A percentile compares a stretch with the other conserved stretches of the same genome.
Evolutionary conservation across 108 stramenopile species (phyloP).

Genomic region (Epipyxis sp.): DNA sequence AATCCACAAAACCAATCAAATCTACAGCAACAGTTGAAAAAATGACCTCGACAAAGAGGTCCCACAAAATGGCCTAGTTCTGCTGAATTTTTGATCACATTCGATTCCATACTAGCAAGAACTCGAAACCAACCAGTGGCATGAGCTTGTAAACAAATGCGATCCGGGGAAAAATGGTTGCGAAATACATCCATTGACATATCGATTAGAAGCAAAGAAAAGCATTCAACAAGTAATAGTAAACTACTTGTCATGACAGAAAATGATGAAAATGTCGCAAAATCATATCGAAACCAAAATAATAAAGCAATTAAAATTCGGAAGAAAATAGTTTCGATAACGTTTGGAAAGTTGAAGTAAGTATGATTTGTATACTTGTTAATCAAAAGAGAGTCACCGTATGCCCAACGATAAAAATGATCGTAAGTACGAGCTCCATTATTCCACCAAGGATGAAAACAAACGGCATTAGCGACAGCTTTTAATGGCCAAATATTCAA

Average conservation of each 20-base stretch:
- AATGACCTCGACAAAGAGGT: neutral
- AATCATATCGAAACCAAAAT: neutral
- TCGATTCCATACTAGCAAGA: neutral
- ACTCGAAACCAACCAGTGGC: neutral
- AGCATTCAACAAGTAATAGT: neutral
- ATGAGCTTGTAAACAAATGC: neutral
- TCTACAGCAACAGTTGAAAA: neutral
- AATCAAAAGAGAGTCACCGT: neutral
- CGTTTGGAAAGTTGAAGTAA: slow-evolving; percentile 14
- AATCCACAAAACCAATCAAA: neutral
- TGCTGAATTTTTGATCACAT: neutral
- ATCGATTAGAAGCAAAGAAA: neutral
- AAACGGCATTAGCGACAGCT: neutral
- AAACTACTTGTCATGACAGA: too few relatives aligned
- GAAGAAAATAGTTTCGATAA: slow-evolving; percentile 18
- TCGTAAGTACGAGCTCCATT: neutral
- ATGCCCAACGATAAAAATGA: slow-evolving; percentile 6
- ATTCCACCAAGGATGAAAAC: slow-evolving; percentile 28
- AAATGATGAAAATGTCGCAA: neutral
- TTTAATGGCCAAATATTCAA: neutral
- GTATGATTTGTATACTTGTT: neutral
- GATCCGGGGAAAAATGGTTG: neutral
- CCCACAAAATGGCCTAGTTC: neutral
- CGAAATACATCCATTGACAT: neutral
- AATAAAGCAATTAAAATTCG: neutral